Base-by-base conservation (phyloP, 1,139 yeast species). In the Lodderomyces metapsilosis region DNA sequence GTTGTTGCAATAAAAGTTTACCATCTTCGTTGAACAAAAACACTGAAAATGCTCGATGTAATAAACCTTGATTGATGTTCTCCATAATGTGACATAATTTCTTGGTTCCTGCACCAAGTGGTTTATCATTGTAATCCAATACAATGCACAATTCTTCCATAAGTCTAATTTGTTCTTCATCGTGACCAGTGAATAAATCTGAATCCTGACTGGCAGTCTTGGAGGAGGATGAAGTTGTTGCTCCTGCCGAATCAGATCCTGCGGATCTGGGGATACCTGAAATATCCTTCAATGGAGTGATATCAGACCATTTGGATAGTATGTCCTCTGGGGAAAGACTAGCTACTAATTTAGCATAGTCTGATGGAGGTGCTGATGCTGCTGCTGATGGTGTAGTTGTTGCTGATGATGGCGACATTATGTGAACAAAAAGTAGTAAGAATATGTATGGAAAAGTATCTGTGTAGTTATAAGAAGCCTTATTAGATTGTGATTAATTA, bases 121-220 rank as follows among this genome's bases (percentile, higher is more conserved):
- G 96, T 41, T 60, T 68, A 61, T 92, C 98, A 54, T 89, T 67
- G 69, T 86, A 83, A 62, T 92, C 96, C 50, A 91, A 73, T 3
- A 92, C 96, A 50, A 92, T 89, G 65, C 99, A 92, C 50, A 91
- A 82, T 64, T 92, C 99, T 53, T 89, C 95, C 99, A 94, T 92
- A 51, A 92, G 74, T 57, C 82, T 78, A 63, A 92, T 88, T 65
- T 92, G 99, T 61, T 91, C 98, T 57, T 84, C 85, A 60, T 92
- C 96, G 54, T 89, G 95, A 17, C 97, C 98, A 8, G 73, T 74
- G 51, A 89, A 86, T 24, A 85, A 64, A 13, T 56, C 61, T 5
- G 51, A 39, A 17, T 57, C 59, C 9, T 57, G 43, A 27, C 30
- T 16, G 13, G 46, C 36, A 4, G 25, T 34, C n/a, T 30, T 24